phyloP scores from a whole-genome alignment of 176 grass and related monocot genomes.

The Carex scoparia region DNA sequence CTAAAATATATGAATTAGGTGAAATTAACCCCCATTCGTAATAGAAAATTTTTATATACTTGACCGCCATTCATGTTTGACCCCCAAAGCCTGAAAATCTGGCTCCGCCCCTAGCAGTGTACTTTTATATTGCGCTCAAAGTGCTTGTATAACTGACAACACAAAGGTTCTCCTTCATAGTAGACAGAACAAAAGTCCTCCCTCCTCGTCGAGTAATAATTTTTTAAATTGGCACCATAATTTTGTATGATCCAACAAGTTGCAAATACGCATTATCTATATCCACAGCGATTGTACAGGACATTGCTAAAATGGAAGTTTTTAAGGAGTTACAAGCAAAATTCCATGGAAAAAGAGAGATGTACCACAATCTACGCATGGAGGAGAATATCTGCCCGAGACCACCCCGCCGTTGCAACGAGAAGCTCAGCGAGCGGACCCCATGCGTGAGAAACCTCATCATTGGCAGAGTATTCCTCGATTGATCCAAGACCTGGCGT shows the following conservation, averaged over 20 bases:
- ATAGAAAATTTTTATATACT: too few relatives aligned
- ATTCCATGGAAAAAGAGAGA: neutral
- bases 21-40: too few relatives aligned
- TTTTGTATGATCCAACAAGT: neutral
- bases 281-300: neutral
- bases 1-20: too few relatives aligned
- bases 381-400: neutral
- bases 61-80: too few relatives aligned
- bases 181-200: neutral
- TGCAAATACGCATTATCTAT: neutral
- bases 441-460: conserved; percentile 10
- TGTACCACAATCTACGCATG: conserved; percentile 6
- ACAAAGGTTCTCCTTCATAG: neutral
- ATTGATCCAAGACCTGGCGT: neutral
- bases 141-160: neutral
- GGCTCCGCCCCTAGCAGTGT: too few relatives aligned
- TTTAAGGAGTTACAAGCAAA: neutral
- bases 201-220: neutral
- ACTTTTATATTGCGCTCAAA: neutral
- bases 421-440: neutral
- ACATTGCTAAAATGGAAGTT: neutral
- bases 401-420: conserved; percentile 13
- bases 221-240: neutral
- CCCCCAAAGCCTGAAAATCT: too few relatives aligned
- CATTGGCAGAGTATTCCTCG: neutral